Evolutionary conservation across 73 alveolate species (phyloP).

Genomic region (Tetrahymena borealis): DNA sequence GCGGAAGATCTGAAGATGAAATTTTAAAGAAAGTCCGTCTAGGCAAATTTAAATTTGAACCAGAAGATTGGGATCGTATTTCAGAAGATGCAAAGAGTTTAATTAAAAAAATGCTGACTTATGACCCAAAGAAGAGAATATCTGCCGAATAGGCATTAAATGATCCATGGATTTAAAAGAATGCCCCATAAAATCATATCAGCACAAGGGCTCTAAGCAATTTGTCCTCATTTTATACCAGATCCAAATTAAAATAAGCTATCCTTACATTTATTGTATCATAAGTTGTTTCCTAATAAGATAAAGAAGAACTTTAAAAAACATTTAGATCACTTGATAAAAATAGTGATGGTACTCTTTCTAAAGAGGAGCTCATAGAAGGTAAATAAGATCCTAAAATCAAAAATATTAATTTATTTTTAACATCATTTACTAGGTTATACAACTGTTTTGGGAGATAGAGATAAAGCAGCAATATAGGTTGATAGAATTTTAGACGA

Average conservation of each 20-base stretch:
- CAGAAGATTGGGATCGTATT: slow-evolving; percentile 44
- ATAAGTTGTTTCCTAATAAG: slow-evolving; percentile 25
- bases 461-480: background rate
- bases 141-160: slow-evolving; percentile 49
- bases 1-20: slow-evolving; percentile 34
- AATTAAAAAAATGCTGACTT: slow-evolving; percentile 40
- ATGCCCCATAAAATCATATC: slow-evolving; percentile 30
- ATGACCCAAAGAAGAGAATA: slow-evolving; percentile 35
- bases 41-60: slow-evolving; percentile 19
- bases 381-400: background rate
- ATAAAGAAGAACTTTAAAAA: slow-evolving; percentile 43
- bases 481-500: slow-evolving; percentile 40
- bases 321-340: slow-evolving; percentile 63
- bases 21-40: slow-evolving; percentile 32
- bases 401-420: background rate
- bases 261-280: slow-evolving; percentile 38
- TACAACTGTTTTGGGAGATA: slow-evolving; percentile 4
- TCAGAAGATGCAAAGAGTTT: slow-evolving; percentile 49
- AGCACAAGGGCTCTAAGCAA: slow-evolving; percentile 2
- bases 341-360: slow-evolving; percentile 70
- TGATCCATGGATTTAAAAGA: slow-evolving; percentile 47
- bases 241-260: slow-evolving; percentile 38
- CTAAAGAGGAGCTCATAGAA: slow-evolving; percentile 57
- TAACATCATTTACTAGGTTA: background rate
- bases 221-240: slow-evolving; percentile 25